Conservation (phyloP, 768 basidiomycete genomes). For the Amanita fuliginea region DNA sequence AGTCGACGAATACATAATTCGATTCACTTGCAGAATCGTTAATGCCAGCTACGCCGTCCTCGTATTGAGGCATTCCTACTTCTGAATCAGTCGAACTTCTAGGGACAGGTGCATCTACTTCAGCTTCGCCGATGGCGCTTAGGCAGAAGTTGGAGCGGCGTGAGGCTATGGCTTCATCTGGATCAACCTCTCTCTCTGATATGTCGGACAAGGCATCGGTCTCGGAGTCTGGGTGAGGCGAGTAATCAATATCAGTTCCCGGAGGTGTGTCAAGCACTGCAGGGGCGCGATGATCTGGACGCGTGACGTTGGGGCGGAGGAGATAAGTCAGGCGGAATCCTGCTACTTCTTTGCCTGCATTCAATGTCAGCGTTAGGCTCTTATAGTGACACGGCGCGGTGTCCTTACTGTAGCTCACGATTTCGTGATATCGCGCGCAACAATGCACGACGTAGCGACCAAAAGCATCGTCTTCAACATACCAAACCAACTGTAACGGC, state of each 20-base stretch:
- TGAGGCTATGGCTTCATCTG: conserved; percentile 7
- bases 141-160: not conserved
- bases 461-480: conserved; percentile 59
- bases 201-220: conserved; percentile 39
- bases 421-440: conserved; percentile 65
- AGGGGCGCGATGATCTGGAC: conserved; percentile 37
- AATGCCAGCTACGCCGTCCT: not conserved
- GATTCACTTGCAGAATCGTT: conserved; percentile 17
- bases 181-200: conserved; percentile 21
- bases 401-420: conserved; percentile 72
- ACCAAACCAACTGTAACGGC: conserved; percentile 63
- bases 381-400: not conserved
- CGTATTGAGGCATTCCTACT: not conserved
- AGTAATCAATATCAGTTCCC: conserved; percentile 51
- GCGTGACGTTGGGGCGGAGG: conserved; percentile 64
- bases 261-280: conserved; percentile 59
- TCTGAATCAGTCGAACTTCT: not conserved
- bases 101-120: not conserved
- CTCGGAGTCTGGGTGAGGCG: conserved; percentile 36
- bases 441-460: conserved; percentile 77
- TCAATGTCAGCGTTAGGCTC: not conserved
- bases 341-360: conserved; percentile 44
- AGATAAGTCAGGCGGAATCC: conserved; percentile 66
- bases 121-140: not conserved
- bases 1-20: conserved; percentile 17